Percentiles rank a stretch among this genome's conserved stretches.
These are phyloP conservation scores for Kodamaea hsintzibuensis DNA, from an alignment of 805 yeast genomes.

Conservation along the genomic window DNA sequence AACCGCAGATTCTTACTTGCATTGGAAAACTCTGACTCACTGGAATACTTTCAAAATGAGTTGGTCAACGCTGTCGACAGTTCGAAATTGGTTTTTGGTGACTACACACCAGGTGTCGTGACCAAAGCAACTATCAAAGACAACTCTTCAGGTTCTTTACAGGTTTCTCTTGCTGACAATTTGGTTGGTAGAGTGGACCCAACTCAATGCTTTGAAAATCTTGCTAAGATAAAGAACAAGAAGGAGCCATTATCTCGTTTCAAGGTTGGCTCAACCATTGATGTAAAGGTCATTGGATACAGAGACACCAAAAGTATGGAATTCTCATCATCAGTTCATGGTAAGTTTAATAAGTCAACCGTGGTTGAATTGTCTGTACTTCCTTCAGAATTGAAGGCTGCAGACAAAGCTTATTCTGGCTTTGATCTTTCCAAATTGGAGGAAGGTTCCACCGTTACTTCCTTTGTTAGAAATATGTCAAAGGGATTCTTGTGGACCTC, in stretches of 20 bases:
- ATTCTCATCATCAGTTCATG: conserved; percentile 64
- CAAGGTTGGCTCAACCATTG: conserved; percentile 55
- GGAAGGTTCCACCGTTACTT: conserved; percentile 53
- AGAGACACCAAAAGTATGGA: conserved; percentile 70
- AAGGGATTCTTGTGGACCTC: conserved; percentile 67
- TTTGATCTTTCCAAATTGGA: conserved; percentile 43
- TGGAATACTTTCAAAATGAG: conserved; percentile 23
- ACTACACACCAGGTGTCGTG: conserved; percentile 57
- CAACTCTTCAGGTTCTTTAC: conserved; percentile 56
- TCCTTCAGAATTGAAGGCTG: conserved; percentile 36
- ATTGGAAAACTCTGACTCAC: conserved; percentile 40
- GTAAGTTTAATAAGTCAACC: conserved; percentile 50
- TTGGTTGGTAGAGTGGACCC: conserved; percentile 78
- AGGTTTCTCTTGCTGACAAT: conserved; percentile 74
- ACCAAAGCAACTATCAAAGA: conserved; percentile 64
- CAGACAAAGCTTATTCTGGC: conserved; percentile 21
- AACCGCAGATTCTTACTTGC: conserved; percentile 72
- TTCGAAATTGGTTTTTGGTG: conserved; percentile 47
- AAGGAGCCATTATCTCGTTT: conserved; percentile 60
- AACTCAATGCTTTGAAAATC: conserved; percentile 60
- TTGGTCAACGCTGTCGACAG: conserved; percentile 63
- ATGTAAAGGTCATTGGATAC: conserved; percentile 72
- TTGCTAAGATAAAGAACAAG: conserved; percentile 52
- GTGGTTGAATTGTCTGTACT: conserved; percentile 67
- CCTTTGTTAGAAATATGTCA: conserved; percentile 64